Percentiles rank a stretch among this genome's conserved stretches.
Evolutionary conservation across 306 rosid genomes (phyloP).

Genomic region (Vigna hirtella): DNA sequence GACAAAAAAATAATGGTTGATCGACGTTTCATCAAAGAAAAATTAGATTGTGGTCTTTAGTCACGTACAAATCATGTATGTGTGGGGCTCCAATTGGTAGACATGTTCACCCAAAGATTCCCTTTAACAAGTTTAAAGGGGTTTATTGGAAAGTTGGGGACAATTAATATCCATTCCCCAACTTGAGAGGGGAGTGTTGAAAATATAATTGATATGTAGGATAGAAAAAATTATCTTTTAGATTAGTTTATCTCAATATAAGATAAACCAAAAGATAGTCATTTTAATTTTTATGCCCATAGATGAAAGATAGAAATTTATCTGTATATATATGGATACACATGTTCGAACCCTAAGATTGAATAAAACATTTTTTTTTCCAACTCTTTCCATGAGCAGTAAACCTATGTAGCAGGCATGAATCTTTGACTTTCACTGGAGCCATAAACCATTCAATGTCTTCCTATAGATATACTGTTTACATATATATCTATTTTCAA

Average conservation of each 20-base stretch:
- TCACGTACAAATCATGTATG: background rate
- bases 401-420: constrained; percentile 16
- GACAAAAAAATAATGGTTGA: no score
- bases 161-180: background rate
- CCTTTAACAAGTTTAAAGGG: background rate
- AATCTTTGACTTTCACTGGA: background rate
- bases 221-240: background rate
- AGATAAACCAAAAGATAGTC: background rate
- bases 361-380: background rate
- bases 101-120: background rate
- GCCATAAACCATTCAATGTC: constrained; percentile 30
- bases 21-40: background rate
- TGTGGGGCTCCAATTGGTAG: background rate
- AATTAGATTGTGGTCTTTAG: background rate
- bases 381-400: background rate
- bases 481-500: constrained; percentile 48
- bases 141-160: background rate
- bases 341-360: background rate
- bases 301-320: background rate
- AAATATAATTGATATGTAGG: background rate
- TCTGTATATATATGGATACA: background rate
- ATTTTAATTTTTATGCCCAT: background rate
- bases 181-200: background rate
- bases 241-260: background rate
- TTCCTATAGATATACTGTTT: constrained; percentile 39